Evolutionary conservation across 2,329 filamentous ascomycete genomes (phyloP).

Genomic region (Colletotrichum acutatum): DNA sequence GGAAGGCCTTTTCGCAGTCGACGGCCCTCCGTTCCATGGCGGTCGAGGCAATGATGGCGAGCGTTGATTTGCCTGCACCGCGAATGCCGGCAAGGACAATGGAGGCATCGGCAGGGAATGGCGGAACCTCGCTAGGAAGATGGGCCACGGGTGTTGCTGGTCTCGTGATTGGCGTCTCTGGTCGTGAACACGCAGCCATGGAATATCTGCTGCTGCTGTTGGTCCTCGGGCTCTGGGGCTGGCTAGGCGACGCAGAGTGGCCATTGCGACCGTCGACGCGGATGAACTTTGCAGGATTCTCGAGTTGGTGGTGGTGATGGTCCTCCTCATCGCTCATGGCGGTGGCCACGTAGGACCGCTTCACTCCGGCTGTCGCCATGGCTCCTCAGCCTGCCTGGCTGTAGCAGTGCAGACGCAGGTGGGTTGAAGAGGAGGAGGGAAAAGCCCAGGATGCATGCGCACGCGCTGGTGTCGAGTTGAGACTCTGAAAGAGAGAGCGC

Average conservation of each 20-base stretch:
- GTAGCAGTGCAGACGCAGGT: slow-evolving; percentile 13
- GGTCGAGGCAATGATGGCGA: slow-evolving; percentile 80
- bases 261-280: slow-evolving; percentile 27
- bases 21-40: slow-evolving; percentile 76
- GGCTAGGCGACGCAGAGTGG: slow-evolving; percentile 18
- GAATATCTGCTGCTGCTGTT: slow-evolving; percentile 28
- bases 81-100: slow-evolving; percentile 79
- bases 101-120: slow-evolving; percentile 64
- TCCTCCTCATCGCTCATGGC: slow-evolving; percentile 44
- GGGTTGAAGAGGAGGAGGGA: slow-evolving; percentile 5
- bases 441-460: slow-evolving; percentile 16
- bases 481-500: background rate
- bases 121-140: slow-evolving; percentile 26
- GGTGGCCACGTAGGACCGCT: slow-evolving; percentile 51
- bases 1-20: slow-evolving; percentile 76
- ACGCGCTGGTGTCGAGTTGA: slow-evolving; percentile 12
- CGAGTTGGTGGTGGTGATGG: slow-evolving; percentile 33
- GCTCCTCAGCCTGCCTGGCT: slow-evolving; percentile 9
- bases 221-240: slow-evolving; percentile 31
- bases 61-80: slow-evolving; percentile 79
- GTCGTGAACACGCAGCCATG: slow-evolving; percentile 26
- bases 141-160: slow-evolving; percentile 24
- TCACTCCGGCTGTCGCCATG: slow-evolving; percentile 51
- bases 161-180: slow-evolving; percentile 26
- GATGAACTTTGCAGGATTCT: slow-evolving; percentile 27